Percentiles rank a stretch among this genome's conserved stretches.
Evolutionary conservation across 176 grass and related monocot genomes (phyloP).

Genomic region (Zizania latifolia): DNA sequence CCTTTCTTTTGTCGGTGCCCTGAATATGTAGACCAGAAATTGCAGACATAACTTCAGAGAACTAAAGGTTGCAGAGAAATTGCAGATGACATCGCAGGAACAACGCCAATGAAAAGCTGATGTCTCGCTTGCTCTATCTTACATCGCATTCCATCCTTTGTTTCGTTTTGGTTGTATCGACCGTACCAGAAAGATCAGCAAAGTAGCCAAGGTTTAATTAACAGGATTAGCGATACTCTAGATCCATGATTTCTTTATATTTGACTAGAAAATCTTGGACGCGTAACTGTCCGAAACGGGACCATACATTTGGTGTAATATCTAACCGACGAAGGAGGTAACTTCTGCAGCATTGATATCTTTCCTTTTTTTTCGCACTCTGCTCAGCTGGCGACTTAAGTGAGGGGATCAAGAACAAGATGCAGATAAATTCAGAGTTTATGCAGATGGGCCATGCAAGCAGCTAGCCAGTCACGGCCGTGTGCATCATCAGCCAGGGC

Average conservation of each 20-base stretch:
- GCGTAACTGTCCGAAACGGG: too few species aligned
- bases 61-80: not conserved
- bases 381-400: not conserved
- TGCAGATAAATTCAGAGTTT: not conserved
- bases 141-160: not conserved
- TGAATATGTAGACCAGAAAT: not conserved
- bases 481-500: not conserved
- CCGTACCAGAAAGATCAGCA: slow-evolving; percentile 17
- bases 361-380: not conserved
- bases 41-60: not conserved
- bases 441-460: not conserved
- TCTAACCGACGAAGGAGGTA: not conserved
- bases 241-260: not conserved
- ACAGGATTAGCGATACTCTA: too few species aligned
- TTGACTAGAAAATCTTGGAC: not conserved
- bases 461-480: not conserved
- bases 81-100: not conserved
- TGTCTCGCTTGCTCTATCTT: not conserved
- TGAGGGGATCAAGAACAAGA: too few species aligned
- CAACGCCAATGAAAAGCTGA: not conserved
- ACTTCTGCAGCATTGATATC: not conserved
- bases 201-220: slow-evolving; percentile 17
- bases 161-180: slow-evolving; percentile 28
- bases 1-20: not conserved
- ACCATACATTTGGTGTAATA: not conserved